phyloP scores from a whole-genome alignment of 441 rosid species.

The Isatis lusitanica region DNA sequence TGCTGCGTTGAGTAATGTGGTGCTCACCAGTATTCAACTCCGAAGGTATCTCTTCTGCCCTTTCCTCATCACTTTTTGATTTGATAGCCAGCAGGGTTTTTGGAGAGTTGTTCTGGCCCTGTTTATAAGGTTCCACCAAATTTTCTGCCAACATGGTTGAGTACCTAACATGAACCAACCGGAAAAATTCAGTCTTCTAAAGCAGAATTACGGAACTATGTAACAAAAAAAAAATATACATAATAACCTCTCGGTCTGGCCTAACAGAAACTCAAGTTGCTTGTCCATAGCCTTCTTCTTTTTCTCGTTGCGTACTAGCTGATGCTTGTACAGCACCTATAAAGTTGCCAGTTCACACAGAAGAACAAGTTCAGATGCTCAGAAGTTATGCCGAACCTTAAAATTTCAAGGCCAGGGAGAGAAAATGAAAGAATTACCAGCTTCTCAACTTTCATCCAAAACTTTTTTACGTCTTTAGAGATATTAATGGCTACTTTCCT shows the following conservation, averaged over 20 bases:
- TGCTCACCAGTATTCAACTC: conserved; percentile 54
- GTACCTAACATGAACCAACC: conserved; percentile 60
- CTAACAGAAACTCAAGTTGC: conserved; percentile 95
- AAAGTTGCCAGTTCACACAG: conserved; percentile 15
- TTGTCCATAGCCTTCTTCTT: conserved; percentile 97
- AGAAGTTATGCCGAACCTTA: conserved; percentile 8
- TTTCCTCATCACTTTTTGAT: conserved; percentile 43
- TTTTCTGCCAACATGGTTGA: conserved; percentile 99
- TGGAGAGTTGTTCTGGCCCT: conserved; percentile 41
- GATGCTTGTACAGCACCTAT: conserved; percentile 97
- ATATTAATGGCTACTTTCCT: conserved; percentile 89
- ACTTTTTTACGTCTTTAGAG: conserved; percentile 95
- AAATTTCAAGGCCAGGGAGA: not conserved
- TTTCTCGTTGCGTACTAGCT: conserved; percentile 90
- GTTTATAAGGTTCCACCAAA: conserved; percentile 61
- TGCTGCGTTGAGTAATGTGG: conserved; percentile 20
- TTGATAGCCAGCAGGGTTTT: conserved; percentile 36
- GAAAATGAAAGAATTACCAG: conserved; percentile 56
- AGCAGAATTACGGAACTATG: not conserved
- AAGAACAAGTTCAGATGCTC: conserved; percentile 21
- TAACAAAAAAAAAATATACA: conserved; percentile 5
- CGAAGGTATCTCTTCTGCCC: conserved; percentile 34
- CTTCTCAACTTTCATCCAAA: conserved; percentile 97
- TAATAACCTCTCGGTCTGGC: conserved; percentile 95
- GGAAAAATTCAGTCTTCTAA: not conserved